phyloP scores from a whole-genome alignment of 768 basidiomycete species.

The Mycena kentingensis region DNA sequence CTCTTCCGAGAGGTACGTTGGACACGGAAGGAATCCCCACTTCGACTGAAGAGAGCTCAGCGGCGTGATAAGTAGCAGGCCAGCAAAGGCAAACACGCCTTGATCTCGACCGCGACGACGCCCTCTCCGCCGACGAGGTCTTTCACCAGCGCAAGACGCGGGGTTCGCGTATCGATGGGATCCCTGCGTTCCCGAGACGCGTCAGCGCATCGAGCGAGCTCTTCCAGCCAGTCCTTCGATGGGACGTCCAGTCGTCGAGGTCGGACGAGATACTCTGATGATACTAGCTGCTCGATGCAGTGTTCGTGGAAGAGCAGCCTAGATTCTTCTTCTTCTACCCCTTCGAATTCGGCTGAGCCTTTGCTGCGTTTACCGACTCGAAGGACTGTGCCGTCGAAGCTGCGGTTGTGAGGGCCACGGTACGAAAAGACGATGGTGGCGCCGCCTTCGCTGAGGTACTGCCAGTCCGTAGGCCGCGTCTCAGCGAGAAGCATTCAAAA shows the following conservation, averaged over 20 bases:
- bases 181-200: slow-evolving; percentile 59
- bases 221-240: slow-evolving; percentile 55
- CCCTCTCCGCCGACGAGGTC: slow-evolving; percentile 71
- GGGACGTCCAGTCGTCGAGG: too few relatives aligned
- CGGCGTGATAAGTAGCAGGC: not conserved
- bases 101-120: slow-evolving; percentile 87
- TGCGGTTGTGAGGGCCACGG: slow-evolving; percentile 50
- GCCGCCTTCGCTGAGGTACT: slow-evolving; percentile 90
- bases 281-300: slow-evolving; percentile 69
- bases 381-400: slow-evolving; percentile 67
- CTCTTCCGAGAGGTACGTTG: slow-evolving; percentile 57
- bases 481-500: slow-evolving; percentile 23
- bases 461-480: slow-evolving; percentile 62
- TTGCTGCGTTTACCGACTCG: slow-evolving; percentile 65
- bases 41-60: slow-evolving; percentile 81
- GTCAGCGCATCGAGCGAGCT: slow-evolving; percentile 50
- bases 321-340: slow-evolving; percentile 38
- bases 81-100: slow-evolving; percentile 53
- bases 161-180: slow-evolving; percentile 55
- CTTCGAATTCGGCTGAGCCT: not conserved
- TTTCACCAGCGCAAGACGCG: slow-evolving; percentile 72
- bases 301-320: slow-evolving; percentile 57
- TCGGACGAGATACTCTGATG: slow-evolving; percentile 57
- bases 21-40: slow-evolving; percentile 88
- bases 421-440: slow-evolving; percentile 90